Evolutionary conservation across 352 stramenopile genomes (phyloP), one percentile per base, ranked within the genome.

Genomic region (Phytophthora idaei): DNA sequence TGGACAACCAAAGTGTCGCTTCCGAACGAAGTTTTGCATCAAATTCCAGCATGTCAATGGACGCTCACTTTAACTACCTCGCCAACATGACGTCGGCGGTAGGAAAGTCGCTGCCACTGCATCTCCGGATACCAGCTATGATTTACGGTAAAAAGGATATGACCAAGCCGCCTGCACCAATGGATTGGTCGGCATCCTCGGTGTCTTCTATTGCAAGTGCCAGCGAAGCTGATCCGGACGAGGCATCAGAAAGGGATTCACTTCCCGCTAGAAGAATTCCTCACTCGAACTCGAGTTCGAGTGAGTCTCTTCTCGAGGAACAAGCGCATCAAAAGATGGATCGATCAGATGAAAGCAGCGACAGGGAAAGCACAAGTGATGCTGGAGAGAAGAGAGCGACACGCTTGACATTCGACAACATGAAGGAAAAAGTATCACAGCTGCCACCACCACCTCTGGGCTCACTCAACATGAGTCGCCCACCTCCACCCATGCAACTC

Each of bases 391-490:
- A 46, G 41, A 31, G 36, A 46, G 39, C 8, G 31, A 41, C 25
- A 17, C 71, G 29, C 42, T 62, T 60, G 25, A 54, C 44, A 53
- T 73, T 49, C 53, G 64, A 67, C 44, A 67, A 28, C 36, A 70
- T 75, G 15, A 66, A 75, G 28, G 11, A 69, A 21, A 48, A 67
- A 58, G 56, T 78, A 7, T 63, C 65, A 11, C 53, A 57, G 7
- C 27, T 87, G 5, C 74, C 73, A 5, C 70, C 76, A 28, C 74
- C 71, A 49, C 76, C 81, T 45, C 60, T 87, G 25, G 69, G 61
- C 1, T 64, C 46, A 31, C 29, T 84, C 25, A 67, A 89, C 44
- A 89, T 87, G 81, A 85, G 72, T 54, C 66, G 74, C n/a, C 76
- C 77, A 12, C 75, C 75, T 55, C 15, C 61, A 57, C 69, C 70